Base-by-base conservation (phyloP, 129 eudicot species). In the Ambrosia trifida region DNA sequence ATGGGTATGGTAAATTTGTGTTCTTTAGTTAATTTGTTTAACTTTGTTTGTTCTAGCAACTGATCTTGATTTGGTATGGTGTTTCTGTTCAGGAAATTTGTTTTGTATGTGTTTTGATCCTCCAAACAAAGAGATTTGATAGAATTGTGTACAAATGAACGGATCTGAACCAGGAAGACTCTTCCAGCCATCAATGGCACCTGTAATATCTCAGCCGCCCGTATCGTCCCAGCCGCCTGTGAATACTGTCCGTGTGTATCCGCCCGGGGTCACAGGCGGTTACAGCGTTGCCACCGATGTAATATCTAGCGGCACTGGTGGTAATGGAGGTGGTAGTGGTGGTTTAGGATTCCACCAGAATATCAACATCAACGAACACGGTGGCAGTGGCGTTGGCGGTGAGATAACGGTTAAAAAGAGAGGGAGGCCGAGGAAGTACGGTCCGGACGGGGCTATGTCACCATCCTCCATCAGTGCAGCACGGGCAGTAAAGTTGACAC, bases 401-500 rank as follows among this genome's bases (percentile, higher is more conserved):
- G 95, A 85, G 10, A 52, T 68, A 2, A 18, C 73, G 71, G 79
- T 85, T 54, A 81, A 80, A 63, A 91, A 86, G 83, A 82, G 97
- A 59, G 97, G 97, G 5, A 73, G 97, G 64, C 97, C 97, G 8
- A 78, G 90, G 57, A 91, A 91, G 77, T 91, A 91, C 71, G 90
- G 76, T 4, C 86, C 93, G 3, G 96, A 91, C 53, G 93, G 93
- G 0, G 54, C 83, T 49, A 82, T 91, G 85, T 79, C 90, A 14
- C 68, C 78, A 72, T 32, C 79, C 0, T 53, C 66, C 0, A 49
- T 74, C 2, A 12, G 64, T 4, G 49, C 79, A 14, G 78, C 76
- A 5, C 64, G 72, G 52, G 41, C 71, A 3, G 68, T 73, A 0
- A 78, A 77, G 18, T 18, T 52, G 66, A 70, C 72, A 16, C 72